Conservation (phyloP, 805 yeast genomes). For the Sungouiella thailandica region DNA sequence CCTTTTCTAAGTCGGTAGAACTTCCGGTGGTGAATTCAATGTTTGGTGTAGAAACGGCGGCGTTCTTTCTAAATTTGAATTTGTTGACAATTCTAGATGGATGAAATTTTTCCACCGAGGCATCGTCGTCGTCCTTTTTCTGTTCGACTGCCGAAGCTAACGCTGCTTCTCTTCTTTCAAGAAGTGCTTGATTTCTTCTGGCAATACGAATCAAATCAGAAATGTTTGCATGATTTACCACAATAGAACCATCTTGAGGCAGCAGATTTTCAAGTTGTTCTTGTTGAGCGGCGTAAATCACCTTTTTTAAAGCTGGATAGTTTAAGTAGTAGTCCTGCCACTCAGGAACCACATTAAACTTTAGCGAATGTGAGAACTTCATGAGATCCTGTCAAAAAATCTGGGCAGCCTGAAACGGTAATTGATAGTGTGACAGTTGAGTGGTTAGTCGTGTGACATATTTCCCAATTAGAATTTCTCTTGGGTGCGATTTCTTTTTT, state of each 20-base stretch:
- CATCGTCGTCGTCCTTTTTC: no score
- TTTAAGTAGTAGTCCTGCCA: constrained; percentile 45
- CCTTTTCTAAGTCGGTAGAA: neutral
- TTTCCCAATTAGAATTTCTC: neutral
- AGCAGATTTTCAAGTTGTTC: constrained; percentile 22
- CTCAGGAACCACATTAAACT: constrained; percentile 51
- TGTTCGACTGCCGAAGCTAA: constrained; percentile 2
- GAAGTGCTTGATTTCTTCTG: constrained; percentile 8
- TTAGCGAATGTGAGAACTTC: constrained; percentile 48
- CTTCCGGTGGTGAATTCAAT: constrained; percentile 5
- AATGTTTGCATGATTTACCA: constrained; percentile 20
- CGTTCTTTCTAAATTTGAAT: constrained; percentile 11
- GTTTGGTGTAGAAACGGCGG: no score
- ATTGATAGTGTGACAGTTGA: no score
- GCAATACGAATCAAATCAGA: constrained; percentile 22
- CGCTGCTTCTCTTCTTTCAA: neutral
- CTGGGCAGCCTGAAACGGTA: no score
- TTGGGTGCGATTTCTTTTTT: neutral
- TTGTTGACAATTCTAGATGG: constrained; percentile 16
- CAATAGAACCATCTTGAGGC: constrained; percentile 22
- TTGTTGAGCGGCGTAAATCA: constrained; percentile 50
- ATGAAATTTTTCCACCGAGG: constrained; percentile 8
- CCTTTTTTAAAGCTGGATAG: constrained; percentile 48
- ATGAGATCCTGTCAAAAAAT: constrained; percentile 16
- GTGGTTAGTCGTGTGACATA: constrained; percentile 7